These are phyloP conservation scores for Magnaporthales sp. DNA, from an alignment of 2,329 filamentous ascomycete species.

Conservation along the genomic window DNA sequence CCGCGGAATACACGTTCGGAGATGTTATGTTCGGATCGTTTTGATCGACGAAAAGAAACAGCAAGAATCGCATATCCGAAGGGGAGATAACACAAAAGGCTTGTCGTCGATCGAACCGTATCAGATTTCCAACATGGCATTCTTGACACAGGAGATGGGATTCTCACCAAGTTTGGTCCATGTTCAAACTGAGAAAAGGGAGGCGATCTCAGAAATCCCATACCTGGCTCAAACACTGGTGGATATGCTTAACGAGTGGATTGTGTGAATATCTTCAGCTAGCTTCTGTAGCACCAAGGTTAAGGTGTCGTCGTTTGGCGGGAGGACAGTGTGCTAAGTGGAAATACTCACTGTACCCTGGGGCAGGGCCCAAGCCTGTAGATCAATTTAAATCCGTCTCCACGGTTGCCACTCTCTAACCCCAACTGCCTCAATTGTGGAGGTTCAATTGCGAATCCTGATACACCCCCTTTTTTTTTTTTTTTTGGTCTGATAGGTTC, in stretches of 20 bases:
- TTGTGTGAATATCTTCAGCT: not conserved
- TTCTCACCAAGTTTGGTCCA: not conserved
- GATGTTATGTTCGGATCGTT: not conserved
- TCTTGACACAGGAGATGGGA: not conserved
- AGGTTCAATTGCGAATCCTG: not conserved
- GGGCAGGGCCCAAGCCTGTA: not conserved
- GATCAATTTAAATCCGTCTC: not conserved
- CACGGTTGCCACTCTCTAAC: not conserved
- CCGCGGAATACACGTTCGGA: not conserved
- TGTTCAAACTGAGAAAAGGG: not conserved
- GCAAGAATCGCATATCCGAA: not conserved
- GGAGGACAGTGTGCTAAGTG: not conserved
- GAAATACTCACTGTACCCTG: not conserved
- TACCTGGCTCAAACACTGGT: not conserved
- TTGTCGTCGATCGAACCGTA: not conserved
- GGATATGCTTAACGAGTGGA: not conserved
- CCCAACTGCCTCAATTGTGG: not conserved
- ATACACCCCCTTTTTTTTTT: not conserved
- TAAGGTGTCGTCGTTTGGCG: not conserved
- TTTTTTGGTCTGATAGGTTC: not conserved
- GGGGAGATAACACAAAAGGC: not conserved
- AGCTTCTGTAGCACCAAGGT: not conserved
- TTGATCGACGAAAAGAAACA: not conserved
- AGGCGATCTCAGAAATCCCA: not conserved
- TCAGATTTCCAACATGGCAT: not conserved